A percentile compares a stretch with the other conserved stretches of the same genome.
Evolutionary conservation across 164 flowering plant genomes (phyloP).

Genomic region (Piper longum): DNA sequence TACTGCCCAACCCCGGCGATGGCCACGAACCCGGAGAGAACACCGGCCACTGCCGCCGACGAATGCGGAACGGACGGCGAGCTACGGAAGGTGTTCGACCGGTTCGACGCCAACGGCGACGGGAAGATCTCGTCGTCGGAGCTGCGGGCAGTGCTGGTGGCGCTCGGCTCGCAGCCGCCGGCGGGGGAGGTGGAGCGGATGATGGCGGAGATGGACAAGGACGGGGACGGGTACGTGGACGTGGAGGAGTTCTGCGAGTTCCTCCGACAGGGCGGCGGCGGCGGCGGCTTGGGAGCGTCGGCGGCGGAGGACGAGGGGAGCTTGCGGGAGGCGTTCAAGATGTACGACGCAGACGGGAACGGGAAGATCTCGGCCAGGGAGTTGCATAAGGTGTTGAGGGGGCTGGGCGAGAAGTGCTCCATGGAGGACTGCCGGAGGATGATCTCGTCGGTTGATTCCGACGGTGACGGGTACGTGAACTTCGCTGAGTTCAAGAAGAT

Average conservation of each 20-base stretch:
- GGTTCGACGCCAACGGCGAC: slow-evolving; percentile 7
- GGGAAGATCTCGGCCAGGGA: slow-evolving; percentile 36
- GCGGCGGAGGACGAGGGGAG: not conserved
- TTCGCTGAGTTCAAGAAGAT: slow-evolving; percentile 42
- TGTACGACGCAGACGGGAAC: not conserved
- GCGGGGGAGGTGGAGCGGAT: slow-evolving; percentile 2
- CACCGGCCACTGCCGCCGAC: not conserved
- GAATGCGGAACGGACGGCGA: not conserved
- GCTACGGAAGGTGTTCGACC: slow-evolving; percentile 1
- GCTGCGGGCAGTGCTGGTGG: slow-evolving; percentile 1
- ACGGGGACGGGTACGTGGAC: slow-evolving; percentile 4
- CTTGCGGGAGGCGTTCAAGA: not conserved
- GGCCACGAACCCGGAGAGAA: too few relatives aligned
- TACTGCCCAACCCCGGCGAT: not conserved
- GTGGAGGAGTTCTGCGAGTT: slow-evolving; percentile 4
- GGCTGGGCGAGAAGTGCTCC: slow-evolving; percentile 42
- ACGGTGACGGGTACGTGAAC: slow-evolving; percentile 53
- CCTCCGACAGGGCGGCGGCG: not conserved
- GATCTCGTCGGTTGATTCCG: slow-evolving; percentile 48
- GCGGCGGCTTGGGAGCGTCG: not conserved
- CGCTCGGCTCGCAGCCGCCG: slow-evolving; percentile 1
- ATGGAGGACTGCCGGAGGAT: slow-evolving; percentile 35
- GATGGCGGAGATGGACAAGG: slow-evolving; percentile 6
- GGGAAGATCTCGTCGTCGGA: slow-evolving; percentile 4
- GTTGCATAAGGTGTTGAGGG: slow-evolving; percentile 37